phyloP scores from a whole-genome alignment of 2,329 filamentous ascomycete species.

The Gnomoniopsis smithogilvyi region DNA sequence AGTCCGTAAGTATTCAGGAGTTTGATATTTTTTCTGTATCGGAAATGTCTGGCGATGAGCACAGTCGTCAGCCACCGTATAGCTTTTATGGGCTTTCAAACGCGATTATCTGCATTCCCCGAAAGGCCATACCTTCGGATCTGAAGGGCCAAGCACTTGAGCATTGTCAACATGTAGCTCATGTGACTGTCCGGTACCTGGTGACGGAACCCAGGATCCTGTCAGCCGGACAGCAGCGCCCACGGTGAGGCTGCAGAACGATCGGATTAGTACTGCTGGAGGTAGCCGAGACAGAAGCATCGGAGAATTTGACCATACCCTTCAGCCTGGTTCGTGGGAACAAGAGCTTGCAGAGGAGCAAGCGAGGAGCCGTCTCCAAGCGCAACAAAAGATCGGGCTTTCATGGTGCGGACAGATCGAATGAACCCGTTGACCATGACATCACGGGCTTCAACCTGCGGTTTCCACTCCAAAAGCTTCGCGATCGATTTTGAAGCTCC shows the following conservation, averaged over 20 bases:
- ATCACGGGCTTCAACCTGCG: constrained; percentile 39
- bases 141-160: constrained; percentile 70
- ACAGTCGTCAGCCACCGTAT: constrained; percentile 12
- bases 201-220: constrained; percentile 73
- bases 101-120: not conserved
- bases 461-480: constrained; percentile 52
- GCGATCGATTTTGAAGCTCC: constrained; percentile 45
- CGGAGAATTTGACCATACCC: constrained; percentile 50
- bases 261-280: constrained; percentile 27
- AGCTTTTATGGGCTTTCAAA: not conserved
- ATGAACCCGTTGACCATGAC: constrained; percentile 75
- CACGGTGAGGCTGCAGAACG: constrained; percentile 64
- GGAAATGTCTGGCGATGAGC: constrained; percentile 67
- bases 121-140: constrained; percentile 61
- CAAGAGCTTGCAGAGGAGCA: constrained; percentile 74
- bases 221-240: constrained; percentile 76
- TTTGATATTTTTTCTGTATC: constrained; percentile 95
- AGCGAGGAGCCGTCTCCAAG: constrained; percentile 85
- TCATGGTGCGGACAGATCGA: constrained; percentile 82
- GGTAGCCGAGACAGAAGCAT: constrained; percentile 22
- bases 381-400: constrained; percentile 77
- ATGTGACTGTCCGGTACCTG: constrained; percentile 66
- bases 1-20: constrained; percentile 80
- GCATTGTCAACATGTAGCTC: constrained; percentile 75
- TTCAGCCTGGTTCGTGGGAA: constrained; percentile 67